Evolutionary conservation across 2,329 filamentous ascomycete genomes (phyloP).

Genomic region (Rutstroemia sydowiana): DNA sequence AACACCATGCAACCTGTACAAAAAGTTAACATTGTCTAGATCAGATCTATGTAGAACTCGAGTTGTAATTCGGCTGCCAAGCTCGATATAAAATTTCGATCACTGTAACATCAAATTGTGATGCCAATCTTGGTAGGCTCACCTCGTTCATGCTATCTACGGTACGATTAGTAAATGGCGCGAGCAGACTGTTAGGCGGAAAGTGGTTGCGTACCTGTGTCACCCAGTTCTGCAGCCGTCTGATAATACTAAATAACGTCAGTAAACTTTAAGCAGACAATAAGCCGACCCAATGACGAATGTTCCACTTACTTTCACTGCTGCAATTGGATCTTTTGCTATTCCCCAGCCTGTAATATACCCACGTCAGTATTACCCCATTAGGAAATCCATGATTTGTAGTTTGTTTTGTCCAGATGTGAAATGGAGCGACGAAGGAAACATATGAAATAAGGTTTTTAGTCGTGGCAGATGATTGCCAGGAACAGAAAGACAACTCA

Average conservation of each 20-base stretch:
- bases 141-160: slow-evolving; percentile 94
- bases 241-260: slow-evolving; percentile 73
- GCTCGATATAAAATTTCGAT: neutral
- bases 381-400: neutral
- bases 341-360: slow-evolving; percentile 62
- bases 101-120: neutral
- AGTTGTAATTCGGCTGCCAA: neutral
- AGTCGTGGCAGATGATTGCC: slow-evolving; percentile 7
- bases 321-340: slow-evolving; percentile 75
- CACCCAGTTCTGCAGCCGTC: slow-evolving; percentile 91
- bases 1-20: slow-evolving; percentile 66
- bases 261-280: slow-evolving; percentile 19
- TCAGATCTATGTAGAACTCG: slow-evolving; percentile 7
- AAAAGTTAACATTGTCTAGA: slow-evolving; percentile 4
- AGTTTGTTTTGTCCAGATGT: no score
- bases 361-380: slow-evolving; percentile 8
- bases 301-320: slow-evolving; percentile 52
- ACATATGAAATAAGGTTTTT: neutral
- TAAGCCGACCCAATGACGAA: slow-evolving; percentile 19
- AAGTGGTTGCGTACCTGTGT: slow-evolving; percentile 52
- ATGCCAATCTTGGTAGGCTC: slow-evolving; percentile 4
- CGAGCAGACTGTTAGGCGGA: slow-evolving; percentile 11
- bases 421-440: neutral
- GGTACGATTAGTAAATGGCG: slow-evolving; percentile 22
- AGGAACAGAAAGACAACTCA: slow-evolving; percentile 7